These are phyloP conservation scores for Russula sp. DNA, from an alignment of 768 basidiomycete genomes.

Conservation along the genomic window DNA sequence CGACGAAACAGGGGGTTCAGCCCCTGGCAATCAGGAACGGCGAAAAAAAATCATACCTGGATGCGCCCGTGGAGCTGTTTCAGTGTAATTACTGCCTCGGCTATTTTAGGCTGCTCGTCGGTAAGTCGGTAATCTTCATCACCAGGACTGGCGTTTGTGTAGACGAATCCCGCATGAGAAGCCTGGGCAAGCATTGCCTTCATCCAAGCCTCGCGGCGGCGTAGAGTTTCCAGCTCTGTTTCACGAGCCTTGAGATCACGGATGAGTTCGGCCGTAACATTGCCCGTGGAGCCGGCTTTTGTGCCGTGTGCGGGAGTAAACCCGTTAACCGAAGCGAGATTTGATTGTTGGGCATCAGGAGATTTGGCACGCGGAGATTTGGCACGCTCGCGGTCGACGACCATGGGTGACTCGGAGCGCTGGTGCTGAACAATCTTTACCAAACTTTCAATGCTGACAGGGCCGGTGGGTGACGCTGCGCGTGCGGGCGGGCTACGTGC, in stretches of 20 bases:
- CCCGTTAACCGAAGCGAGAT: slow-evolving; percentile 42
- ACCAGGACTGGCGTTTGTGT: slow-evolving; percentile 44
- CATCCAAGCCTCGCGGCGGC: slow-evolving; percentile 82
- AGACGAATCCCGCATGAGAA: slow-evolving; percentile 69
- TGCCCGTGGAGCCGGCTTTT: slow-evolving; percentile 54
- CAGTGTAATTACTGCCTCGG: slow-evolving; percentile 71
- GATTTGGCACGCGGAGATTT: slow-evolving; percentile 59
- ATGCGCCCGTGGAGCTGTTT: slow-evolving; percentile 85
- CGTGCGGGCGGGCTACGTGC: slow-evolving; percentile 53
- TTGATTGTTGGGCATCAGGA: slow-evolving; percentile 37
- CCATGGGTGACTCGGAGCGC: slow-evolving; percentile 52
- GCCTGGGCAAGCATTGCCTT: slow-evolving; percentile 73
- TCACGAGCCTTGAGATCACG: slow-evolving; percentile 81
- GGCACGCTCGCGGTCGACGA: slow-evolving; percentile 43
- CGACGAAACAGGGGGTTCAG: not conserved
- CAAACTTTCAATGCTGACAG: slow-evolving; percentile 48
- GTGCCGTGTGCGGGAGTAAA: slow-evolving; percentile 41
- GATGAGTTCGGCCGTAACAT: slow-evolving; percentile 67
- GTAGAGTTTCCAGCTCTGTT: slow-evolving; percentile 66
- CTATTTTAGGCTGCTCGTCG: slow-evolving; percentile 47
- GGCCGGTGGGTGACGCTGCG: slow-evolving; percentile 43
- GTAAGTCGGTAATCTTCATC: slow-evolving; percentile 32
- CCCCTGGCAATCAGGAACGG: not conserved
- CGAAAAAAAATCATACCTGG: slow-evolving; percentile 50
- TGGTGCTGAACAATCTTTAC: slow-evolving; percentile 50